Evolutionary conservation across 768 basidiomycete genomes (phyloP), one percentile per base, ranked within the genome.

Genomic region (Boletus subparvulus): DNA sequence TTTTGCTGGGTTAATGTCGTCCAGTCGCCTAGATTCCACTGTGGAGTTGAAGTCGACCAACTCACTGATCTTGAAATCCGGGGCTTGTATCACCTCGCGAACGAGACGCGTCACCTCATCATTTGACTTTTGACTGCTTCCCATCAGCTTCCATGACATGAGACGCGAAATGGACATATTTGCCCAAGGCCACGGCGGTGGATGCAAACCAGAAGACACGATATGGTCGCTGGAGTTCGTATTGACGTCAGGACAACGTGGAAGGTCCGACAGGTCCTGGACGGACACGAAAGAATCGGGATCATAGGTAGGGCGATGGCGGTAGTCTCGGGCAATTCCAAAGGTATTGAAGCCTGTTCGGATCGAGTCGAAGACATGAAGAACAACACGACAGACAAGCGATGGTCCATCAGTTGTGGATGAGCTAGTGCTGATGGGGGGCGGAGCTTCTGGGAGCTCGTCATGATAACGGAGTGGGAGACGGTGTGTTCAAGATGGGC

Each of bases 131-230:
- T 16, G 37, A 17, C 14, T 37, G 16, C 14, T 37, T 16, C 37
- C 16, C 6, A 16, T 37, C 37, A 37, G 14, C 6, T 17, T 37
- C 37, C 37, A 37, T 37, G 37, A 24, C 56, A 63, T 61, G 1
- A 63, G 14, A 14, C 30, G 35, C 56, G 56, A 63, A 6, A 58
- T 52, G 0, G 40, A 41, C 56, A 63, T 63, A 41, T 56, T 63
- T 28, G 4, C 19, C 56, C 60, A 63, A 10, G 60, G 62, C 62
- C 62, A 63, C 7, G 61, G 60, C 0, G 55, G 49, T 3, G 26
- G 2, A 44, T 39, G 37, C 3, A 13, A 3, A 12, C 33, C 8
- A 13, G 33, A 35, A 35, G 33, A 13, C 33, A 11, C 12, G 33
- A 13, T 35, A 35, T 11, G 12, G 12, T 13, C 5, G 12, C 8